Conservation (phyloP, 768 basidiomycete genomes). For the Amanita thiersii region DNA sequence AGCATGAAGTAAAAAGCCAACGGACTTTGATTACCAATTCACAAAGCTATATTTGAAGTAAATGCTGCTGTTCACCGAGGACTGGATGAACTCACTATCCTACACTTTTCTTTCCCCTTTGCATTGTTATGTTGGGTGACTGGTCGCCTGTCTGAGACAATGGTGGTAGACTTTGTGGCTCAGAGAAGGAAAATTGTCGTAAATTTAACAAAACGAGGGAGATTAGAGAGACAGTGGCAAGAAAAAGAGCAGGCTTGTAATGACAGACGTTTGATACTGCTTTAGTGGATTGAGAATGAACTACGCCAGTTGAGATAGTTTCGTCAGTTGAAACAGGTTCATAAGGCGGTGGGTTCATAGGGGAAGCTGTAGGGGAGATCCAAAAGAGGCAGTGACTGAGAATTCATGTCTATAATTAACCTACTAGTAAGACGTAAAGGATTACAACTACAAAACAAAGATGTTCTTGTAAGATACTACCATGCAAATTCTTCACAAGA, state of each 20-base stretch:
- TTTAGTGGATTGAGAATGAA: too few relatives aligned
- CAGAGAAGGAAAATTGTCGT: too few relatives aligned
- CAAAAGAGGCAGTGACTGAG: too few relatives aligned
- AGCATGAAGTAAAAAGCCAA: constrained; percentile 5
- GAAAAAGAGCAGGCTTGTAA: not conserved
- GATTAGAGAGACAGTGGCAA: too few relatives aligned
- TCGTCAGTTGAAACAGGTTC: constrained; percentile 1
- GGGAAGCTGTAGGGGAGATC: not conserved
- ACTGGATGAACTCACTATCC: constrained; percentile 56
- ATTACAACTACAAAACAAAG: not conserved
- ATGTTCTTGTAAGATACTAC: too few relatives aligned
- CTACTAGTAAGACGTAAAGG: not conserved
- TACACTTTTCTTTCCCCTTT: constrained; percentile 60
- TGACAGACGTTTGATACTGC: too few relatives aligned
- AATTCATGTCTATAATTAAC: not conserved
- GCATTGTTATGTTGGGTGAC: constrained; percentile 21
- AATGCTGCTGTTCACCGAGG: constrained; percentile 4
- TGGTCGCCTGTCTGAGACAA: constrained; percentile 4
- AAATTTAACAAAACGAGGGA: too few relatives aligned
- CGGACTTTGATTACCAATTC: constrained; percentile 46
- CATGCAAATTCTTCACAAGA: constrained; percentile 33
- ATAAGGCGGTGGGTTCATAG: constrained; percentile 2
- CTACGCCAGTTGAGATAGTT: too few relatives aligned
- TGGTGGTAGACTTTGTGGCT: constrained; percentile 1
- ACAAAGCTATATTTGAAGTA: constrained; percentile 53